Base-by-base conservation (phyloP, 108 stramenopile species). In the Skeletonema costatum region DNA sequence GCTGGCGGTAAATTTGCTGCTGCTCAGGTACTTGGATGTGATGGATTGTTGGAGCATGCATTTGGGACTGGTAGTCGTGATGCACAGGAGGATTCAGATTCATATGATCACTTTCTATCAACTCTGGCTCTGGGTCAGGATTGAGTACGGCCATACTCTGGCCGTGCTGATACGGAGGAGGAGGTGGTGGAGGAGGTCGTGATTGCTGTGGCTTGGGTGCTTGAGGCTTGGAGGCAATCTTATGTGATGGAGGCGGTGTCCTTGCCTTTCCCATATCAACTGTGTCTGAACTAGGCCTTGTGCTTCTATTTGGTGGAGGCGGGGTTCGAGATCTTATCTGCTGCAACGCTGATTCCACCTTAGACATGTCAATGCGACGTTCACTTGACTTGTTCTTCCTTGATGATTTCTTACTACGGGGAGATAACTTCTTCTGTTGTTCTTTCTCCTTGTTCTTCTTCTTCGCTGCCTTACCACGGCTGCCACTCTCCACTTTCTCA, bases 81-180 rank as follows among this genome's bases (percentile, higher is more conserved):
- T 51, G 50, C 50, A n/a, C 17, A 5, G 50, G 50, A 51, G 17
- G 12, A 51, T 17, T 2, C 17, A 51, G 0, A 51, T 17, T 2
- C 17, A 51, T 4, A 51, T 4, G 50, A 1, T 51, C 19, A 17
- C n/a, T 51, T 51, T 51, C 50, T 13, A 19, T 19, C 17, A 51
- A 51, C 17, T 51, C 50, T 51, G 50, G 50, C 50, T 51, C 50
- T 51, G 50, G 50, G 3, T 51, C 50, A 51, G 50, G 50, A 19
- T 51, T 51, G n/a, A 51, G 50, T 51, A 51, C 50, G n/a, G 50
- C 50, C 50, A 51, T 51, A 51, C 50, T 51, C 50, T 51, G 50
- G 17, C 50, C 50, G 17, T 19, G 17, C 6, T 51, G 4, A 51
- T 51, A 51, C 0, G 50, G 50, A n/a, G 46, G 46, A n/a, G 50